Percentiles rank a stretch among this genome's conserved stretches.
Evolutionary conservation across 768 basidiomycete species (phyloP).

Genomic region (Collybia sordida): DNA sequence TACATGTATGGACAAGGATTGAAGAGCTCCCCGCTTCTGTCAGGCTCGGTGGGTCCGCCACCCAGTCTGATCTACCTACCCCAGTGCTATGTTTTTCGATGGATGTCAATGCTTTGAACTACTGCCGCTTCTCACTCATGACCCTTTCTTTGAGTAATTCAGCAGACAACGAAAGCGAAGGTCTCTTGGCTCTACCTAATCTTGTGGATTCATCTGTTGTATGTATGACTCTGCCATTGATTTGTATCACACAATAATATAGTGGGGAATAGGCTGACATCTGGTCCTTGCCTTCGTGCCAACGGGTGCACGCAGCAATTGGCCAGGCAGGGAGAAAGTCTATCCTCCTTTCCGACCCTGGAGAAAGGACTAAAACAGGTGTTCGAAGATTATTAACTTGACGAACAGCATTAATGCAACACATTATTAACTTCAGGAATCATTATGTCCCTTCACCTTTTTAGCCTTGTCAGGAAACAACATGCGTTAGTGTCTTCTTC

Average conservation of each 20-base stretch:
- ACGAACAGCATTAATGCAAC: background rate
- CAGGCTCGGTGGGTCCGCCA: slow-evolving; percentile 58
- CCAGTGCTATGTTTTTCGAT: slow-evolving; percentile 66
- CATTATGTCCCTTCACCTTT: slow-evolving; percentile 86
- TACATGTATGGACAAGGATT: slow-evolving; percentile 70
- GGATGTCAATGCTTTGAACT: slow-evolving; percentile 92
- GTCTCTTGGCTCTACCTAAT: slow-evolving; percentile 80
- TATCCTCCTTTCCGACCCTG: slow-evolving; percentile 41
- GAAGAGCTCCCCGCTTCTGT: slow-evolving; percentile 40
- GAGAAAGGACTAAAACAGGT: slow-evolving; percentile 61
- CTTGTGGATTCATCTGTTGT: slow-evolving; percentile 86
- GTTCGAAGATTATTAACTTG: background rate
- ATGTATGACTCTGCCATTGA: slow-evolving; percentile 14
- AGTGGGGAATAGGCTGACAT: slow-evolving; percentile 68
- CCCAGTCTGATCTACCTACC: slow-evolving; percentile 42
- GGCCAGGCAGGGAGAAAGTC: slow-evolving; percentile 51
- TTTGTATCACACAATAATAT: background rate
- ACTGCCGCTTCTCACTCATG: slow-evolving; percentile 84
- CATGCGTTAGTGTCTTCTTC: slow-evolving; percentile 26
- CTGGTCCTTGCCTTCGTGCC: slow-evolving; percentile 70
- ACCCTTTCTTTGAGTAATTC: slow-evolving; percentile 9
- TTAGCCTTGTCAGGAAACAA: slow-evolving; percentile 22
- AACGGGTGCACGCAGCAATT: slow-evolving; percentile 82
- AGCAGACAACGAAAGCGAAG: slow-evolving; percentile 4
- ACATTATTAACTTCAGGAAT: slow-evolving; percentile 51